phyloP scores from a whole-genome alignment of 371 early-diverging fungal genomes.

The Rhizopus sp. region DNA sequence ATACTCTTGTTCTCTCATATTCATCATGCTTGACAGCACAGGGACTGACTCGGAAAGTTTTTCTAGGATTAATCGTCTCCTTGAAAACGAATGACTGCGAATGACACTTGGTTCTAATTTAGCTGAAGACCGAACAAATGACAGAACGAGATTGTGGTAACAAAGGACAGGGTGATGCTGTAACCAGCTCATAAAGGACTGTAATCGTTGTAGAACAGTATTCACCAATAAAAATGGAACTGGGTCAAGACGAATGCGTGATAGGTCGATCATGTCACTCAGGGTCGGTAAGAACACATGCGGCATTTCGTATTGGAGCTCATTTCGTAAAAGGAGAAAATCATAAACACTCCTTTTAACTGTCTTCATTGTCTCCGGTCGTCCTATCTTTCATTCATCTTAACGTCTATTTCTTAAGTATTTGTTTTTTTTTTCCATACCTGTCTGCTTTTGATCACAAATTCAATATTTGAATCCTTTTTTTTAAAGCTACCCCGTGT shows the following conservation, averaged over 20 bases:
- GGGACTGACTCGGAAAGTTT: conserved; percentile 17
- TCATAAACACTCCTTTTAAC: conserved; percentile 48
- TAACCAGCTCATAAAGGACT: conserved; percentile 46
- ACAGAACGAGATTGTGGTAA: conserved; percentile 43
- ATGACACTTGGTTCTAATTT: conserved; percentile 25
- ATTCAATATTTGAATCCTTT: conserved; percentile 22
- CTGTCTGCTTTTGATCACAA: conserved; percentile 39
- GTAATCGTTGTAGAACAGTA: conserved; percentile 30
- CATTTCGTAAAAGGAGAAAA: conserved; percentile 42
- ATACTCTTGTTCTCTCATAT: conserved; percentile 23
- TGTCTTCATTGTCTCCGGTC: conserved; percentile 31
- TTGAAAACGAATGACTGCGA: conserved; percentile 26
- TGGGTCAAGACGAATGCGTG: conserved; percentile 33
- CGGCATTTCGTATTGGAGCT: conserved; percentile 42
- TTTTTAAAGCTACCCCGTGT: conserved; percentile 32
- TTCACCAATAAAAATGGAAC: conserved; percentile 38
- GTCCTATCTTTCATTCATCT: conserved; percentile 7
- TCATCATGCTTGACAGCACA: background rate
- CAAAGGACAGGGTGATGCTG: conserved; percentile 42
- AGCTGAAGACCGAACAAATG: conserved; percentile 40
- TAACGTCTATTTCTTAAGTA: too few relatives aligned
- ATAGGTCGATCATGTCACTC: conserved; percentile 39
- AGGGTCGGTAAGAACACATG: conserved; percentile 52
- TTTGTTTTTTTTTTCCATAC: conserved; percentile 16
- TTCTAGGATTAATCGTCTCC: conserved; percentile 28